Evolutionary conservation across 1,284 basidiomycete genomes (phyloP).

Genomic region (Heterobasidion annosum): DNA sequence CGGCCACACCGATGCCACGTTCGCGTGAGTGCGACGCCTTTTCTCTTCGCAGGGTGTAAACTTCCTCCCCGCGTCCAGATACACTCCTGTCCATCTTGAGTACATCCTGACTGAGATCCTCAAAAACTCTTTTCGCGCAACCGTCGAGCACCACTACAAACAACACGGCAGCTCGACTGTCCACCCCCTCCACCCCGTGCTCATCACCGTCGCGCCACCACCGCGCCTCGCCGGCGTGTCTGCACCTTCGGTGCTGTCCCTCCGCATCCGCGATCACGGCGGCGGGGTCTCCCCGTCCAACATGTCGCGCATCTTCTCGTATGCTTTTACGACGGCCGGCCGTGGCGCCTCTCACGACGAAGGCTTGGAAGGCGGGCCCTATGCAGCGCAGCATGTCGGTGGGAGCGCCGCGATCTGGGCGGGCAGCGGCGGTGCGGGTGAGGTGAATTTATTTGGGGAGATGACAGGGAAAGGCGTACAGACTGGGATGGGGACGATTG

Average conservation of each 20-base stretch:
- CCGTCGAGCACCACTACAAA: constrained; percentile 66
- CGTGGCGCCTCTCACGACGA: constrained; percentile 21
- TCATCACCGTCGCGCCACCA: constrained; percentile 64
- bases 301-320: constrained; percentile 78
- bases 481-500: constrained; percentile 68
- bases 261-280: constrained; percentile 80
- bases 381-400: constrained; percentile 3
- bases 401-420: constrained; percentile 1
- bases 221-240: constrained; percentile 25
- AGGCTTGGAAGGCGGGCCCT: constrained; percentile 10
- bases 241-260: constrained; percentile 49
- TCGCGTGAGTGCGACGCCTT: constrained; percentile 51
- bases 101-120: constrained; percentile 83
- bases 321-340: constrained; percentile 82
- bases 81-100: constrained; percentile 84
- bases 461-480: constrained; percentile 72
- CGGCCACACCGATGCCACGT: constrained; percentile 61
- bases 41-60: not conserved
- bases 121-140: constrained; percentile 88
- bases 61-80: constrained; percentile 37
- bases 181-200: constrained; percentile 47
- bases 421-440: not conserved
- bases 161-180: constrained; percentile 23
- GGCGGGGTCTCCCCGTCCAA: constrained; percentile 74
- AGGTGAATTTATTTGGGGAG: constrained; percentile 54